Conservation (phyloP, 2,329 filamentous ascomycete genomes). For the Diatrype stigma region DNA sequence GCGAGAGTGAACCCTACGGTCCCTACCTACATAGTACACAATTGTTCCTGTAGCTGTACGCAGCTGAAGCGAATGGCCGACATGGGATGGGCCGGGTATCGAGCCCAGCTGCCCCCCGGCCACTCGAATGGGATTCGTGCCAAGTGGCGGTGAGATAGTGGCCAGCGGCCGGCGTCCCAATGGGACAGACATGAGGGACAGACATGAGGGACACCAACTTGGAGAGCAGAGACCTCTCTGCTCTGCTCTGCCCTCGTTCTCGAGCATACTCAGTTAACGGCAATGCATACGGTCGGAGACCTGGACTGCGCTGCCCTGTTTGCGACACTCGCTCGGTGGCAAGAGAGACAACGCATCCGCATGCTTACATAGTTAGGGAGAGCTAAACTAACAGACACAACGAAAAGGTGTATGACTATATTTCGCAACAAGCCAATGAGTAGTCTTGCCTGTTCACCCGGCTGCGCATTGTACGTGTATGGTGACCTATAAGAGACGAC, state of each 20-base stretch:
- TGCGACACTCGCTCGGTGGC: not conserved
- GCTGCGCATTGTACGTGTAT: not conserved
- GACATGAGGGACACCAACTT: not conserved
- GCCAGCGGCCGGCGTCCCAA: not conserved
- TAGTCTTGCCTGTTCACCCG: not conserved
- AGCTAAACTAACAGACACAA: not conserved
- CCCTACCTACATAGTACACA: no score
- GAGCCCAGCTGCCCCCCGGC: not conserved
- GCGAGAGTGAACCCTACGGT: no score
- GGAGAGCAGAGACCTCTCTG: not conserved
- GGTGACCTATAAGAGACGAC: not conserved
- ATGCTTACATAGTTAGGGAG: not conserved
- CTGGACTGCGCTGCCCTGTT: not conserved
- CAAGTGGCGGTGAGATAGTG: slow-evolving; percentile 1
- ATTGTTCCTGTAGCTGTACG: no score
- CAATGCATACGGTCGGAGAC: not conserved
- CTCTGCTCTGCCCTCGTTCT: not conserved
- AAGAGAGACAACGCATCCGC: not conserved
- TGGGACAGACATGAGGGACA: not conserved
- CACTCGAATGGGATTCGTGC: not conserved
- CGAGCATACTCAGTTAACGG: not conserved
- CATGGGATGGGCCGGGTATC: not conserved
- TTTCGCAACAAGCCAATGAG: not conserved
- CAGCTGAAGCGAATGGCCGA: no score
- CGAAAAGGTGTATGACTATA: not conserved